A percentile compares a stretch with the other conserved stretches of the same genome.
Evolutionary conservation across 805 yeast species (phyloP).

Genomic region (Maudiozyma pseudohumilis): DNA sequence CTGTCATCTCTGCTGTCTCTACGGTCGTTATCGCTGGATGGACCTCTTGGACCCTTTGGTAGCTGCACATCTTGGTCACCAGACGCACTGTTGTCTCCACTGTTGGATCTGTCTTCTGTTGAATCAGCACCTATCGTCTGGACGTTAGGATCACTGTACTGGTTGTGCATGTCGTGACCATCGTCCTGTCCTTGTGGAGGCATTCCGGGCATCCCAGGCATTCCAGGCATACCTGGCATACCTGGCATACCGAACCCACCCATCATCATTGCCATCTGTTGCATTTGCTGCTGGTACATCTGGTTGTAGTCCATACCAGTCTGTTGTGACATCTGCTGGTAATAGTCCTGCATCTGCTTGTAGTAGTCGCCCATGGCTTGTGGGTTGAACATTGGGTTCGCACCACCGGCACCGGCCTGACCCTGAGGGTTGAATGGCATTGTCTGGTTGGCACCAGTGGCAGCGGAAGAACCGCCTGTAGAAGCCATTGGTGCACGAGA

Average conservation of each 20-base stretch:
- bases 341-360: conserved; percentile 50
- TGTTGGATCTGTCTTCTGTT: neutral
- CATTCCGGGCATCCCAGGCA: conserved; percentile 1
- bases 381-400: conserved; percentile 32
- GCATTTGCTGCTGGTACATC: conserved; percentile 31
- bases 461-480: conserved; percentile 15
- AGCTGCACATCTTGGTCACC: conserved; percentile 30
- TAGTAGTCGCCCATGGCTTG: conserved; percentile 59
- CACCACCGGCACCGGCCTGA: conserved; percentile 9
- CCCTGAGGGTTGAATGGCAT: conserved; percentile 25
- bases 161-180: conserved; percentile 12
- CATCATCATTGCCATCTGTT: conserved; percentile 25
- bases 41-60: conserved; percentile 45
- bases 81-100: conserved; percentile 2
- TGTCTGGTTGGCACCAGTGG: conserved; percentile 16
- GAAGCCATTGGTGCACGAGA: conserved; percentile 7
- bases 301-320: conserved; percentile 29
- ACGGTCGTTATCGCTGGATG: conserved; percentile 36
- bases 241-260: conserved; percentile 13
- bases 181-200: conserved; percentile 7
- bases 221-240: conserved; percentile 11
- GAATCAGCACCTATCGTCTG: conserved; percentile 26
- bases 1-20: conserved; percentile 32
- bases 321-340: conserved; percentile 29
- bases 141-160: conserved; percentile 14